These are phyloP conservation scores for Annulohypoxylon stygium DNA, from an alignment of 495 filamentous ascomycete genomes.

Conservation along the genomic window DNA sequence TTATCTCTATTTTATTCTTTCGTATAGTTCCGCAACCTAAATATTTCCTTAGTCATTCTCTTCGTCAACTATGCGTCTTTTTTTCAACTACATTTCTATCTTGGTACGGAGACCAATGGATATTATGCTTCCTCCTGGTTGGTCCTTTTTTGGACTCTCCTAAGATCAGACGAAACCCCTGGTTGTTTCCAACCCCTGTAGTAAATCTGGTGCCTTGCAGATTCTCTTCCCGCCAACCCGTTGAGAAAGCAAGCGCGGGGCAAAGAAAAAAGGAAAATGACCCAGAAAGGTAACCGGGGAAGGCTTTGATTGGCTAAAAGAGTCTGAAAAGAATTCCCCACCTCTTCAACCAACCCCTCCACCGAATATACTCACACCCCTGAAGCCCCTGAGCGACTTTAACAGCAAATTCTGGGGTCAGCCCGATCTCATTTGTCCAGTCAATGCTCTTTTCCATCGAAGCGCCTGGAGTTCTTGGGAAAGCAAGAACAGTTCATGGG, in stretches of 20 bases:
- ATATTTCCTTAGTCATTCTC: neutral
- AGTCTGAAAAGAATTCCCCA: neutral
- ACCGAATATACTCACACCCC: slow-evolving; percentile 18
- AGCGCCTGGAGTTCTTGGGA: slow-evolving; percentile 27
- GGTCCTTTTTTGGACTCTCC: slow-evolving; percentile 7
- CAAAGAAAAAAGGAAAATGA: slow-evolving; percentile 22
- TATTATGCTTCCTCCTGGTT: neutral
- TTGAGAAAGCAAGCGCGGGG: slow-evolving; percentile 41
- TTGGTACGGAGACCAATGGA: neutral
- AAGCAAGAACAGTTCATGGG: neutral
- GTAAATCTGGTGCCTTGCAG: slow-evolving; percentile 58
- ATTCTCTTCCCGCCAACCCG: slow-evolving; percentile 39
- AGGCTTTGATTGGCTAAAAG: slow-evolving; percentile 32
- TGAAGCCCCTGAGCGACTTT: slow-evolving; percentile 17
- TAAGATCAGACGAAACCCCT: slow-evolving; percentile 41
- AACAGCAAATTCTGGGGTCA: slow-evolving; percentile 38
- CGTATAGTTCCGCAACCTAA: neutral
- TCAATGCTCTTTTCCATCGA: slow-evolving; percentile 21
- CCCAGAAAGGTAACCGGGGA: slow-evolving; percentile 36
- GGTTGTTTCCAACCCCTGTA: slow-evolving; percentile 52
- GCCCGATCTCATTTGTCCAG: slow-evolving; percentile 27
- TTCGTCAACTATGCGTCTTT: neutral
- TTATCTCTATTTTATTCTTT: slow-evolving; percentile 1
- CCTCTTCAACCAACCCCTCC: neutral
- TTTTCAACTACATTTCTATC: neutral